Conservation (phyloP, 768 basidiomycete species). For the Tulasnella sp. region DNA sequence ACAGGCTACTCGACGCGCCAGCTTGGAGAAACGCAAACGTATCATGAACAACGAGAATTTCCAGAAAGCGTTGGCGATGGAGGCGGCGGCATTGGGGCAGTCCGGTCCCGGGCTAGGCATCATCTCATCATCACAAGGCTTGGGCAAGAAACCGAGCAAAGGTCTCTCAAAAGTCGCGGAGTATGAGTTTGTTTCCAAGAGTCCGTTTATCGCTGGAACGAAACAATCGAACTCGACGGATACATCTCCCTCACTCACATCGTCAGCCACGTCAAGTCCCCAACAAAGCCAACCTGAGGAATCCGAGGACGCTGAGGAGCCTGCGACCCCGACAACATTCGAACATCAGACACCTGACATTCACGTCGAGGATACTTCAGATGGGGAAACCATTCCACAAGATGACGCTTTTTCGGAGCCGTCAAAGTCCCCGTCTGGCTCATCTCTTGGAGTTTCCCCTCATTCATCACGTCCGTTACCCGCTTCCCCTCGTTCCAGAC, state of each 20-base stretch:
- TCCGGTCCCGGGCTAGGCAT: constrained; percentile 48
- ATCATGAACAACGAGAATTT: constrained; percentile 18
- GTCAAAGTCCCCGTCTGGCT: background rate
- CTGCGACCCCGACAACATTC: background rate
- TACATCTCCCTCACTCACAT: background rate
- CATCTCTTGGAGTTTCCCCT: constrained; percentile 8
- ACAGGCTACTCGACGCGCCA: constrained; percentile 23
- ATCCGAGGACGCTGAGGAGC: constrained; percentile 13
- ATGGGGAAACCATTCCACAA: background rate
- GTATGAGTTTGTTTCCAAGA: constrained; percentile 76
- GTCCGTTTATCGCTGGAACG: constrained; percentile 55
- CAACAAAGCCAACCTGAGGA: constrained; percentile 19
- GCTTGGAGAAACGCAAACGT: constrained; percentile 22
- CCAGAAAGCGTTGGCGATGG: constrained; percentile 16
- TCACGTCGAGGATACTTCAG: constrained; percentile 3
- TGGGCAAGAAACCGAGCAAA: constrained; percentile 73
- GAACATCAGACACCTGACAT: constrained; percentile 12
- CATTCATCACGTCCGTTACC: constrained; percentile 12
- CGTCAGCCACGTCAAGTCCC: constrained; percentile 16
- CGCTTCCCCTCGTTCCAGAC: constrained; percentile 20
- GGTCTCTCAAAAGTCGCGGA: constrained; percentile 68
- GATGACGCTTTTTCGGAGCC: background rate
- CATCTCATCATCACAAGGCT: constrained; percentile 63
- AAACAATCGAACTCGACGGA: constrained; percentile 10
- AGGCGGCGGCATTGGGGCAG: constrained; percentile 18